Evolutionary conservation across 129 eudicot species (phyloP), one percentile per base, ranked within the genome.

Genomic region (Artemisia annua): DNA sequence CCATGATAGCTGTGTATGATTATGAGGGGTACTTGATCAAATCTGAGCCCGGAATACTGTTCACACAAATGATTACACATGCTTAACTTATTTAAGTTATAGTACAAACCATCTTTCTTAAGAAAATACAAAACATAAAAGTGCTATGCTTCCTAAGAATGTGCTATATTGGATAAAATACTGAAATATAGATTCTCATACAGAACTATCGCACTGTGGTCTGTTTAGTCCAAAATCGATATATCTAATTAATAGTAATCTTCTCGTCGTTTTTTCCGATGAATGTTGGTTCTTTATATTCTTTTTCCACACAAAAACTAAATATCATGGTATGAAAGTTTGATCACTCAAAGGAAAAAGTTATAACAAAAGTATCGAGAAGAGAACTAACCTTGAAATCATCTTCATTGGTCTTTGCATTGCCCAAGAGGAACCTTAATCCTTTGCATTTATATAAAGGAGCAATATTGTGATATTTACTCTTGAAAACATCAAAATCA

Each of bases 31-130:
- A 80, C 83, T 56, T 90, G 89, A 8, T 87, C 97, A 13, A 83
- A 87, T 81, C 83, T 85, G 67, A 90, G 61, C 43, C 91, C 95
- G 71, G 77, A 85, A 65, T 81, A 83, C 97, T 90, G 87, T 70
- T 46, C 66, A 62, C 48, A 15, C 63, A 26, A 28, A 28, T 26
- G 16, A n/a, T 26, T 48, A 28, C 12, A 2, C 5, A 18, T 24
- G 30, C 20, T 17, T 55, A 10, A 54, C 32, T 4, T 63, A 44
- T 19, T 19, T 12, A 16, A 66, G 18, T 48, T 48, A 62, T 22
- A 54, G 22, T 48, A 66, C 74, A 57, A 59, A 22, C 32, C 64
- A 22, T 59, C 64, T 59, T 59, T 24, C 26, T n/a, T 1, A 51
- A 1, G 56, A 14, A 50, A 14, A 51, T 11, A 51, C 16, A 51